These are phyloP conservation scores for Grammothele lineata DNA, from an alignment of 768 basidiomycete genomes.

Conservation along the genomic window DNA sequence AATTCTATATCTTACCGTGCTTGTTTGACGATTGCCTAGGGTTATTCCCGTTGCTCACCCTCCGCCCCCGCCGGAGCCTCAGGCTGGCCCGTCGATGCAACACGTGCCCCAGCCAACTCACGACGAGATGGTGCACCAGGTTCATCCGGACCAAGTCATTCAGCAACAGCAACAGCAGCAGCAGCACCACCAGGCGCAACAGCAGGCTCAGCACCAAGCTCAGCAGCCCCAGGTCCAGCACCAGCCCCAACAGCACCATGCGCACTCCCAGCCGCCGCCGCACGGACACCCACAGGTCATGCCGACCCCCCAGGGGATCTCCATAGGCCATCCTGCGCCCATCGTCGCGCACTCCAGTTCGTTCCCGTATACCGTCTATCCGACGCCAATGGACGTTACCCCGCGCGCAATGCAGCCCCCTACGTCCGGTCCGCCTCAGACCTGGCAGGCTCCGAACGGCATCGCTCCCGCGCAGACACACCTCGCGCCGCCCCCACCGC, in stretches of 20 bases:
- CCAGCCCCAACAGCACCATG: conserved; percentile 6
- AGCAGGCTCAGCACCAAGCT: conserved; percentile 6
- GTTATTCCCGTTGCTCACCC: not conserved
- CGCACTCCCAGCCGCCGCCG: conserved; percentile 14
- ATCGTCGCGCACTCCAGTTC: conserved; percentile 8
- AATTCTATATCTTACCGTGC: not conserved
- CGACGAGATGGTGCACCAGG: conserved; percentile 10
- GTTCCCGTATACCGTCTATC: conserved; percentile 20
- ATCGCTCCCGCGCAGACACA: conserved; percentile 68
- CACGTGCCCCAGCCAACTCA: conserved; percentile 9
- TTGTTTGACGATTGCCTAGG: not conserved
- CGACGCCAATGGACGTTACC: conserved; percentile 22
- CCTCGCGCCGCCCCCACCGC: conserved; percentile 25
- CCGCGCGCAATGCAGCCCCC: conserved; percentile 41
- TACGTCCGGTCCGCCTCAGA: conserved; percentile 48
- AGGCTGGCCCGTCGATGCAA: conserved; percentile 7
- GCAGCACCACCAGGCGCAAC: conserved; percentile 10
- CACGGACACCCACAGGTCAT: conserved; percentile 9
- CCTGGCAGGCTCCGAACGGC: conserved; percentile 59
- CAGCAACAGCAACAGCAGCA: conserved; percentile 17
- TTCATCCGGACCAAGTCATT: conserved; percentile 16
- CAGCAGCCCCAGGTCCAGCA: conserved; percentile 17
- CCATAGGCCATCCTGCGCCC: conserved; percentile 21
- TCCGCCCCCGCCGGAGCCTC: not conserved
- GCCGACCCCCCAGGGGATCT: conserved; percentile 17